Evolutionary conservation across 2,329 filamentous ascomycete genomes (phyloP).

Genomic region (Neopestalotiopsis sp.): DNA sequence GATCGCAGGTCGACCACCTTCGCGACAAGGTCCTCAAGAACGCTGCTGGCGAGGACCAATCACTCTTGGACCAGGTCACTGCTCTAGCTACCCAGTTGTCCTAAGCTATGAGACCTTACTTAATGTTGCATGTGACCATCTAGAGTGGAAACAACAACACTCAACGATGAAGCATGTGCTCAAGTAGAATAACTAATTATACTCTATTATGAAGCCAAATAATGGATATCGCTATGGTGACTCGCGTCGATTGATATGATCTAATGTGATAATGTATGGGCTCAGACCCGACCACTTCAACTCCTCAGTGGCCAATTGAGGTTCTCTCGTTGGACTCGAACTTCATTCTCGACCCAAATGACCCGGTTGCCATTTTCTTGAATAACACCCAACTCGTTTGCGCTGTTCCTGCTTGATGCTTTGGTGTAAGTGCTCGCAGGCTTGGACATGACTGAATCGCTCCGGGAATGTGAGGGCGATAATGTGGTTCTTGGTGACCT

Average conservation of each 20-base stretch:
- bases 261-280: background rate
- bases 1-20: constrained; percentile 61
- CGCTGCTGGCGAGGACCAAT: constrained; percentile 53
- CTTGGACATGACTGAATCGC: constrained; percentile 23
- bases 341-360: constrained; percentile 39
- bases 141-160: background rate
- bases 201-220: background rate
- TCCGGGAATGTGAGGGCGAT: constrained; percentile 26
- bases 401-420: constrained; percentile 32
- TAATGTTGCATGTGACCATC: background rate
- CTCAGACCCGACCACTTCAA: constrained; percentile 17
- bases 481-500: constrained; percentile 25
- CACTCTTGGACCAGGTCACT: constrained; percentile 57
- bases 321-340: constrained; percentile 30
- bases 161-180: background rate
- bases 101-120: background rate
- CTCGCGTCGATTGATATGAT: constrained; percentile 17
- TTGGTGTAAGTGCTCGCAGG: constrained; percentile 30
- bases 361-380: constrained; percentile 23
- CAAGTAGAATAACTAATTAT: background rate
- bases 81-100: constrained; percentile 20
- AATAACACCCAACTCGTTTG: constrained; percentile 27
- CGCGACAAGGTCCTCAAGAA: constrained; percentile 64
- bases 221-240: constrained; percentile 14
- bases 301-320: constrained; percentile 34